phyloP scores from a whole-genome alignment of 164 flowering plant species.

The Magnolia sinica region DNA sequence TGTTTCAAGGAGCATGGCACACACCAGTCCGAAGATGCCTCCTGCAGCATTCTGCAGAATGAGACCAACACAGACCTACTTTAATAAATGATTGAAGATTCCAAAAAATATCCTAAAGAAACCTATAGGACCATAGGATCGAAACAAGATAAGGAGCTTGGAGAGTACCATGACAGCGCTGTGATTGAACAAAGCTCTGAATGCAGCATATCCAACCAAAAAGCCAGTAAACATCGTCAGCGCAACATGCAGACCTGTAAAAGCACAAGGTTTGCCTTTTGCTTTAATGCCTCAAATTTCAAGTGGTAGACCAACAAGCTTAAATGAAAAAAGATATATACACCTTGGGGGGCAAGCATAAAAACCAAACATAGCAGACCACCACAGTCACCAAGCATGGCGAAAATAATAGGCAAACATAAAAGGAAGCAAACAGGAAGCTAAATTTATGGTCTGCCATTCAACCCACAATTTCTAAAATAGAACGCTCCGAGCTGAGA shows the following conservation, averaged over 20 bases:
- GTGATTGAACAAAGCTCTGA: slow-evolving; percentile 78
- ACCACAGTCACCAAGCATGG: no score
- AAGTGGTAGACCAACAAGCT: no score
- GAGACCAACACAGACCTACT: neutral
- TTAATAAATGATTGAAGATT: neutral
- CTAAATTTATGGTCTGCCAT: no score
- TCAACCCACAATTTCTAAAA: no score
- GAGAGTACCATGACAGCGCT: slow-evolving; percentile 66
- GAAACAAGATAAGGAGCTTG: neutral
- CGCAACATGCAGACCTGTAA: slow-evolving; percentile 79
- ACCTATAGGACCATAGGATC: neutral
- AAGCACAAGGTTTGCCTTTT: neutral
- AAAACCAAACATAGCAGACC: no score
- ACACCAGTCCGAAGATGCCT: slow-evolving; percentile 80
- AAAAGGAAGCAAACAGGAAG: no score
- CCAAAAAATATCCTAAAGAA: neutral
- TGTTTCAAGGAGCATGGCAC: slow-evolving; percentile 84
- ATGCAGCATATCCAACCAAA: slow-evolving; percentile 79
- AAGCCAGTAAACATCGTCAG: slow-evolving; percentile 85
- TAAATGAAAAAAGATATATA: no score
- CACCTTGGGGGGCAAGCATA: no score
- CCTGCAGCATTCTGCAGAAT: slow-evolving; percentile 80
- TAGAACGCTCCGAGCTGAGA: no score
- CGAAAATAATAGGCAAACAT: no score
- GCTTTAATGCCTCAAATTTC: neutral